Conservation (phyloP, 148 eudicot genomes). For the Cornus florida region DNA sequence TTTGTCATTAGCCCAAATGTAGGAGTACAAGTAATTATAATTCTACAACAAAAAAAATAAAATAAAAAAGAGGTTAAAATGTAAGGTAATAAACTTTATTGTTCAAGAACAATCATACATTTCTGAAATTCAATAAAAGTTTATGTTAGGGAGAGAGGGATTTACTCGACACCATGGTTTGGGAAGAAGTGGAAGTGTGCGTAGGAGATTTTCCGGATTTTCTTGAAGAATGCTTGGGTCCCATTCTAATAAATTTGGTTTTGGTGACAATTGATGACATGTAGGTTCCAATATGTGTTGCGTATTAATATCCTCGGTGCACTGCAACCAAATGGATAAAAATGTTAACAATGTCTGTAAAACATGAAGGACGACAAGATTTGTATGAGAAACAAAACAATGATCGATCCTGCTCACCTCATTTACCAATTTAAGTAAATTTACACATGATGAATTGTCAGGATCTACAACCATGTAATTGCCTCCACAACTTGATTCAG, state of each 20-base stretch:
- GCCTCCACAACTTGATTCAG: constrained; percentile 14
- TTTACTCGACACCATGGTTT: not conserved
- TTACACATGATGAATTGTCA: constrained; percentile 10
- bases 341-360: not conserved
- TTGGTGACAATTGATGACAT: not conserved
- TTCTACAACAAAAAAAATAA: constrained; percentile 2
- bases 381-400: not conserved
- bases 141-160: not conserved
- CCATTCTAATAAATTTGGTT: not conserved
- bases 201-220: not conserved
- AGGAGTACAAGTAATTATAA: constrained; percentile 13
- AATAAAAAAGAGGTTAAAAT: not conserved
- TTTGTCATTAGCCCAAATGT: constrained; percentile 32
- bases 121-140: not conserved
- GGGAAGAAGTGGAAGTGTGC: not conserved
- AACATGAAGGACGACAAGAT: not conserved
- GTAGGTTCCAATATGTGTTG: not conserved
- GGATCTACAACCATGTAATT: constrained; percentile 12
- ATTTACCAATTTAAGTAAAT: not conserved
- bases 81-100: not conserved
- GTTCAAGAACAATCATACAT: not conserved
- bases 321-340: not conserved
- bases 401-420: constrained; percentile 2
- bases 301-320: not conserved
- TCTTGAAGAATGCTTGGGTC: not conserved